A percentile compares a stretch with the other conserved stretches of the same genome.
Evolutionary conservation across 2,329 filamentous ascomycete genomes (phyloP).

Genomic region (Coniochaeta sp.): DNA sequence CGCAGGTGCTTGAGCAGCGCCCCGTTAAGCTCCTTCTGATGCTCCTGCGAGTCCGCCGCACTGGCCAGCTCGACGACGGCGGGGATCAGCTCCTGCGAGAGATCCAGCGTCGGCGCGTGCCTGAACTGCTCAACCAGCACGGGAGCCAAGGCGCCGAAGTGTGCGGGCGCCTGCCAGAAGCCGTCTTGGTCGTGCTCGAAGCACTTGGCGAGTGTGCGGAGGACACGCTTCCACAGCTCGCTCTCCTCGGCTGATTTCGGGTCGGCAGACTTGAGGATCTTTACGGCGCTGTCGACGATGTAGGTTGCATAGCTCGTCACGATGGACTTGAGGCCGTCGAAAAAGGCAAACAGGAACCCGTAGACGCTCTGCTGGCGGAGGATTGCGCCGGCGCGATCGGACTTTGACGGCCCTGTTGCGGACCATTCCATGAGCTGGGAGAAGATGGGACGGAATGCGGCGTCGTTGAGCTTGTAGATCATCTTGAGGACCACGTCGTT

Average conservation of each 20-base stretch:
- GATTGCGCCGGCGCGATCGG: conserved; percentile 48
- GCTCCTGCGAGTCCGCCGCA: conserved; percentile 76
- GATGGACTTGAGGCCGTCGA: conserved; percentile 82
- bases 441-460: conserved; percentile 88
- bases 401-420: conserved; percentile 50
- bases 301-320: conserved; percentile 89
- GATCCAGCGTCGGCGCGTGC: conserved; percentile 33
- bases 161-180: conserved; percentile 89
- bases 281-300: conserved; percentile 66
- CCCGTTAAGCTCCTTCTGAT: conserved; percentile 84
- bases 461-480: conserved; percentile 95
- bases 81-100: conserved; percentile 55
- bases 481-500: conserved; percentile 76
- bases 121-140: conserved; percentile 63
- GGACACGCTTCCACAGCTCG: conserved; percentile 60
- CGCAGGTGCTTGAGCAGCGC: conserved; percentile 72
- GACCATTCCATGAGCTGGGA: conserved; percentile 80
- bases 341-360: conserved; percentile 72
- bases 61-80: conserved; percentile 73
- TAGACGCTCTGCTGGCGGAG: conserved; percentile 71
- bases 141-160: conserved; percentile 67
- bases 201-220: conserved; percentile 64
- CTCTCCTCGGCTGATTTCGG: conserved; percentile 41
- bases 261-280: conserved; percentile 45
- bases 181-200: conserved; percentile 90